phyloP scores from a whole-genome alignment of 2,329 filamentous ascomycete species.

The Sporothrix dimorphospora region DNA sequence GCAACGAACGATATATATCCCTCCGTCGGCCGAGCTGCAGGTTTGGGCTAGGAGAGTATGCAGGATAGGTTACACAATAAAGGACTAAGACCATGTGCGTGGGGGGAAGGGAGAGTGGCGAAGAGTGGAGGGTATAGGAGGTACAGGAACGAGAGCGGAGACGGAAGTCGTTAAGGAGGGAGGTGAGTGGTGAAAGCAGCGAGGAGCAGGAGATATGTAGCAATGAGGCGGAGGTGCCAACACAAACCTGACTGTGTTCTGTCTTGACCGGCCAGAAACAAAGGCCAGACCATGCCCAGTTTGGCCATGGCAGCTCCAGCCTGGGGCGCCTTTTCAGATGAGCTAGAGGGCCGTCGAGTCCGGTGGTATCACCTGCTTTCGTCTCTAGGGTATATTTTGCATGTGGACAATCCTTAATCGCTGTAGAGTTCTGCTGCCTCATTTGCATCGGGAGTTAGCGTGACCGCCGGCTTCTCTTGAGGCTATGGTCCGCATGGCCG shows the following conservation, averaged over 20 bases:
- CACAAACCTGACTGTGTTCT: background rate
- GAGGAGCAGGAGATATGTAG: conserved; percentile 2
- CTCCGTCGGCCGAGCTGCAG: background rate
- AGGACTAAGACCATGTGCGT: background rate
- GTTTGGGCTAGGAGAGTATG: background rate
- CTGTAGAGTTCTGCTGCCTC: background rate
- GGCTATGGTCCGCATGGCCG: background rate
- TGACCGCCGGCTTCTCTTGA: background rate
- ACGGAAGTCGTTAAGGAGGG: background rate
- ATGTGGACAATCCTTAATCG: background rate
- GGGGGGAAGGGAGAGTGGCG: background rate
- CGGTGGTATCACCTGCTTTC: background rate
- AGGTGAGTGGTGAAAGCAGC: background rate
- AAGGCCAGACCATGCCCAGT: background rate
- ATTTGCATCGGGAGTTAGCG: background rate
- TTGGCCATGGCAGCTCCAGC: background rate
- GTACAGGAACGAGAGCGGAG: background rate
- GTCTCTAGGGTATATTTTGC: background rate
- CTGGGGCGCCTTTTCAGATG: background rate
- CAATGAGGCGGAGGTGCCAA: conserved; percentile 14
- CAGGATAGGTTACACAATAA: conserved; percentile 14
- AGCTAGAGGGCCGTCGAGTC: background rate
- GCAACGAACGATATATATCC: conserved; percentile 15
- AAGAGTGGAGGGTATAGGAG: background rate
- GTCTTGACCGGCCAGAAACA: conserved; percentile 6